These are phyloP conservation scores for Plasmodium chabaudi DNA, from an alignment of 169 alveolate species.

Conservation along the genomic window DNA sequence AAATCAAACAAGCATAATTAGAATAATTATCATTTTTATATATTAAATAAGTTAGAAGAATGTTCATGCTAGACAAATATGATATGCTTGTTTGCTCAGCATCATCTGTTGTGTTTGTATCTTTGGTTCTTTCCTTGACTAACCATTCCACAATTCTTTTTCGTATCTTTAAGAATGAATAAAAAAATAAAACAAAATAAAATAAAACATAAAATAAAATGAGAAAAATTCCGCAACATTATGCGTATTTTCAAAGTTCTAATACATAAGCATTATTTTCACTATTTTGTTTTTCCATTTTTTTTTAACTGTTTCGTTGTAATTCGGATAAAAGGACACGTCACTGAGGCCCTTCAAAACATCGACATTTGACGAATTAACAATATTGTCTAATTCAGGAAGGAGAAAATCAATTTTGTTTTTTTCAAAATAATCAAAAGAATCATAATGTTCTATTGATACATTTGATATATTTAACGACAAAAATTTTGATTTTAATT, in stretches of 20 bases:
- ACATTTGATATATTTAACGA: constrained; percentile 67
- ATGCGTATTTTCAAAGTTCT: too few species aligned
- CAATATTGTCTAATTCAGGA: constrained; percentile 54
- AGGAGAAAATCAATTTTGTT: constrained; percentile 66
- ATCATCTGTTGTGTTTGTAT: constrained; percentile 14
- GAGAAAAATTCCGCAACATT: too few species aligned
- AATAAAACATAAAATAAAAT: too few species aligned
- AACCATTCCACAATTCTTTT: constrained; percentile 64
- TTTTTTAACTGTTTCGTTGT: constrained; percentile 56
- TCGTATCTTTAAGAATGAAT: constrained; percentile 33
- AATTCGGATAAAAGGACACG: constrained; percentile 61
- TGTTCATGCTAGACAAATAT: constrained; percentile 60
- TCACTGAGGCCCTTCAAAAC: constrained; percentile 34
- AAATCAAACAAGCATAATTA: constrained; percentile 50
- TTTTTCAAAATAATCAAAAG: constrained; percentile 69
- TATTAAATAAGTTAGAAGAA: constrained; percentile 56
- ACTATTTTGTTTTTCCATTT: constrained; percentile 12
- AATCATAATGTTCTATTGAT: constrained; percentile 57
- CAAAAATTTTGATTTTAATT: constrained; percentile 35
- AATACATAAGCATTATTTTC: neutral
- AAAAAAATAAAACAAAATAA: neutral
- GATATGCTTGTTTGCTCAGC: constrained; percentile 39
- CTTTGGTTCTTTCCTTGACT: constrained; percentile 22
- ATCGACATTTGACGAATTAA: constrained; percentile 61
- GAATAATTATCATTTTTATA: constrained; percentile 72